phyloP scores from a whole-genome alignment of 129 eudicot species.

The Ambrosia trifida region DNA sequence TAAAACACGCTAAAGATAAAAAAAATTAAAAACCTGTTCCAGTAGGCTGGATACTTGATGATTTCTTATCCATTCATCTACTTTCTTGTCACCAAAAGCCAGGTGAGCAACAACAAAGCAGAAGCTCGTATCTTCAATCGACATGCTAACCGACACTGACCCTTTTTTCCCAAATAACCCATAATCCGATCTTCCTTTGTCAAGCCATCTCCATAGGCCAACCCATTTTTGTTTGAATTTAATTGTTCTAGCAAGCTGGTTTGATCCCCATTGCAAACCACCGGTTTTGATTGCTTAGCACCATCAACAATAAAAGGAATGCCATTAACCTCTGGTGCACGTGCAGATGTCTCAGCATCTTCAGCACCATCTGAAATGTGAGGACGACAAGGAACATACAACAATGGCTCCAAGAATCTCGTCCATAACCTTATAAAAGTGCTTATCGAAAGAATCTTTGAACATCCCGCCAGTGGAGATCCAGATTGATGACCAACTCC shows the following conservation, averaged over 20 bases:
- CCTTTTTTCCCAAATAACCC: conserved; percentile 98
- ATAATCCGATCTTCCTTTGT: conserved; percentile 54
- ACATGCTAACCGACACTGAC: conserved; percentile 80
- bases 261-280: conserved; percentile 52
- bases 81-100: conserved; percentile 93
- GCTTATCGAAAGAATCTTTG: too few species aligned
- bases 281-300: conserved; percentile 42
- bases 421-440: conserved; percentile 83
- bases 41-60: conserved; percentile 75
- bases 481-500: too few species aligned
- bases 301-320: conserved; percentile 42
- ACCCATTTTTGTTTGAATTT: conserved; percentile 37
- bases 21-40: too few species aligned
- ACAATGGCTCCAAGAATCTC: conserved; percentile 81
- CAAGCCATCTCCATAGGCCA: conserved; percentile 45
- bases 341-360: conserved; percentile 41
- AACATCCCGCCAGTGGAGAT: too few species aligned
- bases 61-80: conserved; percentile 82
- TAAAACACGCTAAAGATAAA: too few species aligned
- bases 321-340: conserved; percentile 43
- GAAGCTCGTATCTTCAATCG: conserved; percentile 75
- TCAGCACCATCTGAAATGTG: conserved; percentile 41
- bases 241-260: conserved; percentile 35
- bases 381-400: conserved; percentile 54
- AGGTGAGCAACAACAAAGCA: conserved; percentile 85